Conservation (phyloP, 2,329 filamentous ascomycete species). For the Diplocarpon mali region DNA sequence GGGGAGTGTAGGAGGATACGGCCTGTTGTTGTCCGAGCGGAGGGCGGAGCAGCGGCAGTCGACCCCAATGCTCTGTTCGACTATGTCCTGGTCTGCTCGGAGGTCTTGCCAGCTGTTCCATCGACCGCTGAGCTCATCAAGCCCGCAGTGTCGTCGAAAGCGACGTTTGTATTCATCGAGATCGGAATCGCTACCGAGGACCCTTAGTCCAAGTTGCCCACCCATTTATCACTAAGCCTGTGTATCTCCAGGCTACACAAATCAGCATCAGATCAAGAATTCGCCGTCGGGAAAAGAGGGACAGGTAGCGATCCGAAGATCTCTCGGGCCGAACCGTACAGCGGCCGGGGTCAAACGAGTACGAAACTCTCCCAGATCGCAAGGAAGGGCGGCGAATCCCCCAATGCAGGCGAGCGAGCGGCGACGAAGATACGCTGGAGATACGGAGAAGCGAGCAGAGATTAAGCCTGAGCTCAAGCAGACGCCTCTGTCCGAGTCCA, state of each 20-base stretch:
- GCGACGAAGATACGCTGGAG: too few species aligned
- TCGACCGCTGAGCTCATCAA: slow-evolving; percentile 15
- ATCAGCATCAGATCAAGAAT: slow-evolving; percentile 35
- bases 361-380: too few species aligned
- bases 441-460: too few species aligned
- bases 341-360: too few species aligned
- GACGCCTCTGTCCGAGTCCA: too few species aligned
- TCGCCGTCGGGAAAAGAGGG: too few species aligned
- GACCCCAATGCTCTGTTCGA: slow-evolving; percentile 12
- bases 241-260: slow-evolving; percentile 40
- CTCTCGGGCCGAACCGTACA: too few species aligned
- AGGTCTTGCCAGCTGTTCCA: slow-evolving; percentile 13
- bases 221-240: slow-evolving; percentile 44
- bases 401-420: too few species aligned
- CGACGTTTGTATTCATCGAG: slow-evolving; percentile 47
- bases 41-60: slow-evolving; percentile 9
- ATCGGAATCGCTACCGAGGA: slow-evolving; percentile 52
- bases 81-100: slow-evolving; percentile 16
- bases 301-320: too few species aligned
- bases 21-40: slow-evolving; percentile 13
- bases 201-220: slow-evolving; percentile 40
- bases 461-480: too few species aligned
- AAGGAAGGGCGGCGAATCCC: too few species aligned
- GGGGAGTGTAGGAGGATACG: slow-evolving; percentile 6
- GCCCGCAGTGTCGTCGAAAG: slow-evolving; percentile 31